These are phyloP conservation scores for Xylaria sp. DNA, from an alignment of 2,329 filamentous ascomycete species.

Conservation along the genomic window DNA sequence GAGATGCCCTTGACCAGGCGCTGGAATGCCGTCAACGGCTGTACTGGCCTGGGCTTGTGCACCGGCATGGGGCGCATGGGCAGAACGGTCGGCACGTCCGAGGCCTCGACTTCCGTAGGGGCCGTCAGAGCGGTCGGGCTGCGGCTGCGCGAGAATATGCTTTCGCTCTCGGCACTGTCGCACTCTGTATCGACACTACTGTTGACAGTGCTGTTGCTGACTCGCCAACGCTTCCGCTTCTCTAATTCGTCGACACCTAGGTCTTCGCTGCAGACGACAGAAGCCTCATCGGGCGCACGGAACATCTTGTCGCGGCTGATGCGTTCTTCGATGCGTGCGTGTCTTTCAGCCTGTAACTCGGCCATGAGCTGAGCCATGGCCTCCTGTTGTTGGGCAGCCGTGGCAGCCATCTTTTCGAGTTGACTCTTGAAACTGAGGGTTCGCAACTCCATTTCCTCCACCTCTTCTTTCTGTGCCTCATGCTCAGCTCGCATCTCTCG, in stretches of 20 bases:
- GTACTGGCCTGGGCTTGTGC: constrained; percentile 24
- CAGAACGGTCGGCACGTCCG: constrained; percentile 15
- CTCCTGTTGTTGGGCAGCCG: constrained; percentile 49
- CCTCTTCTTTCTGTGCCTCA: constrained; percentile 50
- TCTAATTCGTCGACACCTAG: constrained; percentile 46
- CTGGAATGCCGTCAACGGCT: constrained; percentile 43
- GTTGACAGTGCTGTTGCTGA: constrained; percentile 38
- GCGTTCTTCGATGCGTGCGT: constrained; percentile 38
- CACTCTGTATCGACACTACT: constrained; percentile 50
- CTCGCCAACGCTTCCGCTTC: constrained; percentile 38
- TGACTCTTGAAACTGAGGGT: constrained; percentile 52
- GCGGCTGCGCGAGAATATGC: constrained; percentile 56
- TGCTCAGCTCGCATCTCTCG: constrained; percentile 49
- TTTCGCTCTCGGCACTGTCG: constrained; percentile 44
- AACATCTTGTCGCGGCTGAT: constrained; percentile 29
- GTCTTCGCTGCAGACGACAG: not conserved
- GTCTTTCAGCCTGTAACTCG: constrained; percentile 50
- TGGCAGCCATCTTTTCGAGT: constrained; percentile 53
- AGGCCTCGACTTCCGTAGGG: constrained; percentile 25
- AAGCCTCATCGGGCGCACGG: constrained; percentile 16
- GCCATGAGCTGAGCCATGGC: constrained; percentile 45
- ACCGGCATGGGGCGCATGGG: constrained; percentile 20
- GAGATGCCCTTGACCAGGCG: constrained; percentile 44
- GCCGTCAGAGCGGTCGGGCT: constrained; percentile 48
- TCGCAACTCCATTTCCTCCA: constrained; percentile 50